Evolutionary conservation across 2,329 filamentous ascomycete species (phyloP), one percentile per base, ranked within the genome.

Genomic region (Ophiognomonia clavigignenti-juglandacearum): DNA sequence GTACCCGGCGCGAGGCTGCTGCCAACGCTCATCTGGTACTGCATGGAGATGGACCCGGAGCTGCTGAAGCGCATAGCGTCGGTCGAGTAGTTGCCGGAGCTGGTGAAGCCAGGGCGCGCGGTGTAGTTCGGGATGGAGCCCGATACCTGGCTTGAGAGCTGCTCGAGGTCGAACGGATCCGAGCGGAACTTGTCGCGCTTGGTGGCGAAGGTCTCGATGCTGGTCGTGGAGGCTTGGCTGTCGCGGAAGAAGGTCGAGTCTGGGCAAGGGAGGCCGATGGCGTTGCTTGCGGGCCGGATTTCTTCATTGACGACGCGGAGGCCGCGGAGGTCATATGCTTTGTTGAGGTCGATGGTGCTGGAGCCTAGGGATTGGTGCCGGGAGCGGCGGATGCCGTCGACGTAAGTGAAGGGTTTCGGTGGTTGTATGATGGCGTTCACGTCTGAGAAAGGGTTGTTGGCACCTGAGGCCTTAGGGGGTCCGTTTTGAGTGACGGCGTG

Each of bases 121-220:
- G 71, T 64, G 18, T 29, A 36, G 5, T 32, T 23, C 19, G 19
- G 34, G 13, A 36, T 20, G 6, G 34, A 36, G 9, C 16, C 34
- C 9, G 18, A 44, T 14, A 27, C 45, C 22, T 35, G 32, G 6
- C 75, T 62, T 56, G 77, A 69, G 27, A 75, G 69, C 36, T 69
- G 62, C 58, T 84, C 80, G n/a, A 84, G 68, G 54, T 85, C 81
- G 56, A 84, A 84, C 2, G 79, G 80, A 53, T 84, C 80, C 2
- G 79, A 82, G 37, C 79, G 76, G 59, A 81, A 79, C 57, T 78
- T 80, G 56, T 74, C 75, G 46, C 74, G 71, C 14, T 68, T 64
- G 6, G 65, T 70, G 37, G 68, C 69, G 37, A 73, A 68, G n/a
- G 68, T 72, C 27, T 63, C 63, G n/a, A 62, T 57, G 32, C 69